Evolutionary conservation across 225 moss, liverwort and hornwort species (phyloP), one percentile per base, ranked within the genome.

Genomic region (Physcomitrium patens): DNA sequence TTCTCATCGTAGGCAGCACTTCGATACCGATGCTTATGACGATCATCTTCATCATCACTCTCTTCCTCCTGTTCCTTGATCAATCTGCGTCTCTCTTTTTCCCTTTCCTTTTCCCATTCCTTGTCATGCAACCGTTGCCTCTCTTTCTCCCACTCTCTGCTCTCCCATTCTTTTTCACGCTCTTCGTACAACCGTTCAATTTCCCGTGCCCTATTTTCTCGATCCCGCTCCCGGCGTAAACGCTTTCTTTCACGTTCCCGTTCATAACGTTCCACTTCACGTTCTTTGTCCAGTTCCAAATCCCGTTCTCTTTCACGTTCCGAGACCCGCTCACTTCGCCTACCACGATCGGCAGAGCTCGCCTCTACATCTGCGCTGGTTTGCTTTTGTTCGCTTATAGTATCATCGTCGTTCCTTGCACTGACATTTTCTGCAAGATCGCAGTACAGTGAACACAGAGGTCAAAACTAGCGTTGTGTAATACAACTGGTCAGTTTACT

Each of bases 21-120:
- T 70, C 94, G 85, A 59, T 92, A 90, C 23, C 94, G 87, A 71
- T 84, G 79, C 74, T 92, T 96, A 67, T 88, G 89, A 74, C 94
- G 86, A 8, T 96, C 94, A 70, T 96, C n/a, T n/a, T n/a, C 96
- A 53, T 96, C 96, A 66, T 96, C 96, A 81, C 84, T 92, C 78
- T 94, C 92, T 52, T 96, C 96, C 78, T 96, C 96, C 79, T 96
- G 96, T 67, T 94, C 96, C 79, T 92, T 92, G 22, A 96, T 86
- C 84, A 92, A 92, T 68, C 88, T 88, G 63, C 96, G 89, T 77
- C 96, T 85, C 31, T 96, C 96, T 60, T 85, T 80, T 76, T 94
- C 96, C 78, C 96, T 80, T 24, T 96, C 96, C 83, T 91, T 94
- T 87, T 96, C 94, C 56, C 94, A 80, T 67, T 96, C 96, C 72